Conservation (phyloP, 2,329 filamentous ascomycete species). For the Zymoseptoria tritici region DNA sequence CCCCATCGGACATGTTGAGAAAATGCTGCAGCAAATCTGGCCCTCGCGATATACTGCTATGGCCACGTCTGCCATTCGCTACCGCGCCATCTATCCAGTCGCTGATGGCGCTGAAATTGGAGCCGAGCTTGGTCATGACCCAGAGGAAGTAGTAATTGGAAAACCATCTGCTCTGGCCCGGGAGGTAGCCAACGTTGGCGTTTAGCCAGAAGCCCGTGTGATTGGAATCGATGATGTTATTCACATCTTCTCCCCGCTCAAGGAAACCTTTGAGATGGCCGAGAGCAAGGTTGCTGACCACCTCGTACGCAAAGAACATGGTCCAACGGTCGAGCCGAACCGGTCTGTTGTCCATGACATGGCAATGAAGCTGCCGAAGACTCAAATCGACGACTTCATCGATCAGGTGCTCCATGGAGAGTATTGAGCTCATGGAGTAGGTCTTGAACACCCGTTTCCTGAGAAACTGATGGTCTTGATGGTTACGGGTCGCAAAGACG, state of each 20-base stretch:
- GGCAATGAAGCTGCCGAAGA: background rate
- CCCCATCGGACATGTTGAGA: slow-evolving; percentile 31
- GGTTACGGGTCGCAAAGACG: background rate
- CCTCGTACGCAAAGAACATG: background rate
- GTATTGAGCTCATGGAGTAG: background rate
- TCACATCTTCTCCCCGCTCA: background rate
- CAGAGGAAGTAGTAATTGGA: background rate
- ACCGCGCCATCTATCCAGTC: background rate
- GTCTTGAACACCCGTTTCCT: background rate
- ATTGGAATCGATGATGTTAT: background rate
- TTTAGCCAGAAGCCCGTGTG: background rate
- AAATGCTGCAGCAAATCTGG: slow-evolving; percentile 19
- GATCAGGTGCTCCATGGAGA: background rate
- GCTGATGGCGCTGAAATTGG: background rate
- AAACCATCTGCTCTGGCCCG: background rate
- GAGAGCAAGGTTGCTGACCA: background rate
- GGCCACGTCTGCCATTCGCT: background rate
- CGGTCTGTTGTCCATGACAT: background rate
- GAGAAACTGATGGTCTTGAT: background rate
- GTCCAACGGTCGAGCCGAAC: background rate
- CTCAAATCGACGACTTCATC: background rate
- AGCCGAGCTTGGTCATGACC: background rate
- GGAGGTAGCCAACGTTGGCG: background rate
- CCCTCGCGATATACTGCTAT: background rate
- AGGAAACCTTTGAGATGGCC: background rate